Conservation (phyloP, 2,329 filamentous ascomycete species). For the Fusarium metavorans region DNA sequence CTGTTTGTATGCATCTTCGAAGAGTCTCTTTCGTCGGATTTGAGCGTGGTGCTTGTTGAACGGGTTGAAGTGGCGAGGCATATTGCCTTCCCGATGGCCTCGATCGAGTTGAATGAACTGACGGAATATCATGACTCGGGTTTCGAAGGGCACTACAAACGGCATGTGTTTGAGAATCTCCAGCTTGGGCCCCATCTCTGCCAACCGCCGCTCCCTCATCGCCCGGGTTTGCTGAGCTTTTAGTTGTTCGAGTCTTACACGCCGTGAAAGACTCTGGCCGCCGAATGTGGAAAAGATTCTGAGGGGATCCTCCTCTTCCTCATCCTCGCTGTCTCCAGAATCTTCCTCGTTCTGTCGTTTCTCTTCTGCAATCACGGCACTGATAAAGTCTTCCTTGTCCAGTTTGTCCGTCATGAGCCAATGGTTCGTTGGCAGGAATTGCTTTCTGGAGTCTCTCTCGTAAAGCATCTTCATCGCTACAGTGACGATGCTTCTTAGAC, state of each 20-base stretch:
- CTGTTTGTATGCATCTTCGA: conserved; percentile 85
- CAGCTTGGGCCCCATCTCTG: conserved; percentile 84
- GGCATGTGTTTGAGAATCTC: conserved; percentile 97
- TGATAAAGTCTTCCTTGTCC: conserved; percentile 89
- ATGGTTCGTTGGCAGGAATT: conserved; percentile 84
- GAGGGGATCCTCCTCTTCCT: conserved; percentile 48
- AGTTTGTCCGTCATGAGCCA: conserved; percentile 94
- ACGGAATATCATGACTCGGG: conserved; percentile 90
- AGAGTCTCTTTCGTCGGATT: conserved; percentile 82
- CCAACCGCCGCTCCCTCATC: conserved; percentile 77
- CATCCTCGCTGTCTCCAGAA: conserved; percentile 52
- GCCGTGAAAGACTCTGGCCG: conserved; percentile 71
- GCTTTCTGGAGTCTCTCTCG: conserved; percentile 89
- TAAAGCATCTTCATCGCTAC: conserved; percentile 88
- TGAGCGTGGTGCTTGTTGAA: conserved; percentile 77
- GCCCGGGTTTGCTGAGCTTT: conserved; percentile 74
- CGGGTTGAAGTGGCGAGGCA: conserved; percentile 39
- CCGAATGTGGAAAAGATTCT: conserved; percentile 54
- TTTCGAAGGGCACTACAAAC: conserved; percentile 94
- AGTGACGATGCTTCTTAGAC: conserved; percentile 83
- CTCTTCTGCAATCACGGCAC: conserved; percentile 88
- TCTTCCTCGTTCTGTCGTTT: conserved; percentile 75
- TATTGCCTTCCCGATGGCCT: conserved; percentile 38
- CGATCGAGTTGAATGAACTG: conserved; percentile 87
- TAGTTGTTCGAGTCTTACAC: conserved; percentile 72